Evolutionary conservation across 768 basidiomycete species (phyloP).

Genomic region (Suillus hirtellus): DNA sequence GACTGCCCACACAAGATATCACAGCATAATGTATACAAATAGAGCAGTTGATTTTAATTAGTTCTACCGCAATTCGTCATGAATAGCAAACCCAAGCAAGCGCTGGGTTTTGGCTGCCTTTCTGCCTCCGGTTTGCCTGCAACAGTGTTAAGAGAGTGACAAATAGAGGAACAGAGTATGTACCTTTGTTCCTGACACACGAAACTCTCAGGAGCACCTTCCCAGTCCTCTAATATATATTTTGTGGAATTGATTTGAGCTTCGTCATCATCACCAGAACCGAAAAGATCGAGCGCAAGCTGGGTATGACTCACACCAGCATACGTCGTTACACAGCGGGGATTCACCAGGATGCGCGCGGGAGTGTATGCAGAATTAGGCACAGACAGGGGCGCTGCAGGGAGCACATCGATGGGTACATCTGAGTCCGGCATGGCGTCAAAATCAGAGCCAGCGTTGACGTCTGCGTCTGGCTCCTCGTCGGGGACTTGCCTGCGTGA

Average conservation of each 20-base stretch:
- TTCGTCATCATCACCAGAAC: conserved; percentile 66
- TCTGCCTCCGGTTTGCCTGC: conserved; percentile 83
- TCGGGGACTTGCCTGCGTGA: conserved; percentile 32
- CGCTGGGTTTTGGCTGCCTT: conserved; percentile 88
- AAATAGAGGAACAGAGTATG: conserved; percentile 20
- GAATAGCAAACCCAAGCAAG: conserved; percentile 79
- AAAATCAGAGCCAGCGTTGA: conserved; percentile 84
- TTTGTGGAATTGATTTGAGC: conserved; percentile 48
- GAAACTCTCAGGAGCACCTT: conserved; percentile 94
- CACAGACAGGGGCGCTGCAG: conserved; percentile 52
- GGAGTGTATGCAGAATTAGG: conserved; percentile 89
- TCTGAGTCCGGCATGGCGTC: conserved; percentile 79
- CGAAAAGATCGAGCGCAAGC: conserved; percentile 93
- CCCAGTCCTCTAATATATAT: conserved; percentile 93
- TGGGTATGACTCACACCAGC: conserved; percentile 96
- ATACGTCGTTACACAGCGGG: conserved; percentile 96
- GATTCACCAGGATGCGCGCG: conserved; percentile 92
- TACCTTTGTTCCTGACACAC: conserved; percentile 96
- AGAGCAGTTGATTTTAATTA: conserved; percentile 14
- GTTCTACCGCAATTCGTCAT: conserved; percentile 54
- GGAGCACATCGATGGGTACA: conserved; percentile 29
- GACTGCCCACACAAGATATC: background rate
- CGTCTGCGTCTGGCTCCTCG: conserved; percentile 58
- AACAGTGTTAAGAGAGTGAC: conserved; percentile 7
- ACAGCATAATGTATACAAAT: conserved; percentile 2